Conservation (phyloP, 495 filamentous ascomycete species). For the Daldinia loculata region DNA sequence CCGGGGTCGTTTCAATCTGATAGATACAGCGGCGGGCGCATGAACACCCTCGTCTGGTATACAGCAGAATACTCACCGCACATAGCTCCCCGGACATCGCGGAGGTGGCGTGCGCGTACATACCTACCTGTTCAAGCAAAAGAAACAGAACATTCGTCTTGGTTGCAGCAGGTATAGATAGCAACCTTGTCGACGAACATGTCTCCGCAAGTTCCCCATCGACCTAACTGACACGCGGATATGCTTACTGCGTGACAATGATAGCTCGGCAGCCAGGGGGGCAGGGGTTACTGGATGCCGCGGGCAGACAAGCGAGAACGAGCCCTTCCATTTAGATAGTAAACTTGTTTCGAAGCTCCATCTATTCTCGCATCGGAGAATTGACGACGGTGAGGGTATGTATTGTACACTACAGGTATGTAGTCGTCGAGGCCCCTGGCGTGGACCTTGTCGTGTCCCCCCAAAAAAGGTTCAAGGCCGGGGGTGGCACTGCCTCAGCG, state of each 20-base stretch:
- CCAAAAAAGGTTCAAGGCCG: constrained; percentile 15
- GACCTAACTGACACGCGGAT: constrained; percentile 9
- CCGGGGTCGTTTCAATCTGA: constrained; percentile 29
- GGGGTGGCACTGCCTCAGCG: constrained; percentile 42
- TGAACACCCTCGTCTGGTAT: constrained; percentile 15
- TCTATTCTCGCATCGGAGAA: constrained; percentile 7
- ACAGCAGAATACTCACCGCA: not conserved
- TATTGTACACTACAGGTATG: not conserved
- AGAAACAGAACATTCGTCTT: constrained; percentile 1
- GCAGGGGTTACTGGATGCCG: constrained; percentile 6
- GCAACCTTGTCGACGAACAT: constrained; percentile 16
- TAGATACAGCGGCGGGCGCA: constrained; percentile 3
- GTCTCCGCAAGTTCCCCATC: constrained; percentile 16
- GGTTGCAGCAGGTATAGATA: constrained; percentile 5
- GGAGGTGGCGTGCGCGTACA: constrained; percentile 23
- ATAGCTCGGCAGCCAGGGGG: constrained; percentile 16
- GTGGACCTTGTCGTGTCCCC: constrained; percentile 1
- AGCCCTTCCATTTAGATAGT: not conserved
- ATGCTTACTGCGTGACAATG: constrained; percentile 14
- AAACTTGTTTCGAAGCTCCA: constrained; percentile 26
- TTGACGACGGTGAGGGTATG: not conserved
- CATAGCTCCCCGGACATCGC: constrained; percentile 4
- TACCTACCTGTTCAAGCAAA: constrained; percentile 22
- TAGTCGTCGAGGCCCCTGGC: not conserved
- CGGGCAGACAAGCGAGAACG: constrained; percentile 1